A percentile compares a stretch with the other conserved stretches of the same genome.
phyloP scores from a whole-genome alignment of 768 basidiomycete species.

The Dendrothele bispora region DNA sequence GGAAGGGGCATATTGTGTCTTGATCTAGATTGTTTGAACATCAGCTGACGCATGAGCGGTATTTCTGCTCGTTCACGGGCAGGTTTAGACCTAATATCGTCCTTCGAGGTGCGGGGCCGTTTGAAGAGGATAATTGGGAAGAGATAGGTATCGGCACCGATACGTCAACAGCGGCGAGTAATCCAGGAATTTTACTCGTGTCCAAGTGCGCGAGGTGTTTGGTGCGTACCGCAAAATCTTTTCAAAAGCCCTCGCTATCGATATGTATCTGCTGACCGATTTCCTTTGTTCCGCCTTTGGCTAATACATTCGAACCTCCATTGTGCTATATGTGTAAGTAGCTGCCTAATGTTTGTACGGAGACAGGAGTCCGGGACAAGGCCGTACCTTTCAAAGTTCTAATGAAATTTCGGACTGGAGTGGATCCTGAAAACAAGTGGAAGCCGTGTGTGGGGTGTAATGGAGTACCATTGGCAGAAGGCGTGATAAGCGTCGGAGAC shows the following conservation, averaged over 20 bases:
- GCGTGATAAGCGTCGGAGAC: slow-evolving; percentile 64
- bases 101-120: slow-evolving; percentile 63
- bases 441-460: slow-evolving; percentile 72
- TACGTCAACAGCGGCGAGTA: too few species aligned
- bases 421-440: slow-evolving; percentile 48
- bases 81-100: slow-evolving; percentile 83
- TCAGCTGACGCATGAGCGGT: slow-evolving; percentile 7
- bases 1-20: background rate
- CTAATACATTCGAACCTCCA: background rate
- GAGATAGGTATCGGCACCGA: slow-evolving; percentile 53
- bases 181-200: slow-evolving; percentile 52
- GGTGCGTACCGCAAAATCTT: slow-evolving; percentile 39
- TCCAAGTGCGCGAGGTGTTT: slow-evolving; percentile 71
- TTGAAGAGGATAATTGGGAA: slow-evolving; percentile 71
- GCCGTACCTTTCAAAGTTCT: slow-evolving; percentile 77
- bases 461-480: slow-evolving; percentile 49
- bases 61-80: slow-evolving; percentile 6
- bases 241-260: too few species aligned
- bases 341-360: slow-evolving; percentile 73
- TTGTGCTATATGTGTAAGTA: slow-evolving; percentile 29
- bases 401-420: slow-evolving; percentile 67
- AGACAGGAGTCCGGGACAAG: slow-evolving; percentile 62
- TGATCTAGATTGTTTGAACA: slow-evolving; percentile 1
- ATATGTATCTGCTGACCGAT: too few species aligned
- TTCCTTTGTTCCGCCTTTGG: slow-evolving; percentile 3